A percentile compares a stretch with the other conserved stretches of the same genome.
Evolutionary conservation across 2,329 filamentous ascomycete genomes (phyloP).

Genomic region (Chaetomiaceae sp.): DNA sequence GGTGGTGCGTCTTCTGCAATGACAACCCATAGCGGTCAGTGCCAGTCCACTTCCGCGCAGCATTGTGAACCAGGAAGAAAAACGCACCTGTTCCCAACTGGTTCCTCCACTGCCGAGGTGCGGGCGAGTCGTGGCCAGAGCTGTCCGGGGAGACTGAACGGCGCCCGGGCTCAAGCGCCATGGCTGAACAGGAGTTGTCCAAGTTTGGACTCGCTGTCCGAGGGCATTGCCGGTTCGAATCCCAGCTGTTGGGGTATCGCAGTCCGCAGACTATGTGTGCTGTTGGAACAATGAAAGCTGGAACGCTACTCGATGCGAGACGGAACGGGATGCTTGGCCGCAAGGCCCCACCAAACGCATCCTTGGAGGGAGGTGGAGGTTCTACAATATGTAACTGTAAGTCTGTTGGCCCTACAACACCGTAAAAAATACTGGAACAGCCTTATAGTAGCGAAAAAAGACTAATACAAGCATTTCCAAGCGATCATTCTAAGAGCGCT

Average conservation of each 20-base stretch:
- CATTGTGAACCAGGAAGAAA: not conserved
- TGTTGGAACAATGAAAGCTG: not conserved
- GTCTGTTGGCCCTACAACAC: too few relatives aligned
- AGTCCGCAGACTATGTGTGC: not conserved
- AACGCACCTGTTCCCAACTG: slow-evolving; percentile 70
- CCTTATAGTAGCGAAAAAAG: too few relatives aligned
- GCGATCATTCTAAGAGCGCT: too few relatives aligned
- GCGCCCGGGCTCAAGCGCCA: slow-evolving; percentile 61
- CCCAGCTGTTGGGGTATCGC: not conserved
- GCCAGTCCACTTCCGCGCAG: not conserved
- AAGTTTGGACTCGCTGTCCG: slow-evolving; percentile 12
- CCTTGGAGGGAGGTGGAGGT: not conserved
- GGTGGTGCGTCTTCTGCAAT: slow-evolving; percentile 49
- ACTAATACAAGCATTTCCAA: too few relatives aligned
- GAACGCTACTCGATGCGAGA: slow-evolving; percentile 7
- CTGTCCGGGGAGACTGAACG: slow-evolving; percentile 71
- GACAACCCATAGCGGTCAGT: not conserved
- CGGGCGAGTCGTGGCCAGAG: slow-evolving; percentile 76
- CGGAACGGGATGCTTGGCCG: not conserved
- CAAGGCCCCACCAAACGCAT: slow-evolving; percentile 6
- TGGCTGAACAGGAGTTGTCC: slow-evolving; percentile 35
- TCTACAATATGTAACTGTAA: too few relatives aligned
- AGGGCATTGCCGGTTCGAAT: slow-evolving; percentile 23
- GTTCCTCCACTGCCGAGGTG: slow-evolving; percentile 70
- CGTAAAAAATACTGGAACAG: too few relatives aligned